A percentile compares a stretch with the other conserved stretches of the same genome.
Evolutionary conservation across 371 early-diverging fungal genomes (phyloP).

Genomic region (Batrachochytrium dendrobatidis): DNA sequence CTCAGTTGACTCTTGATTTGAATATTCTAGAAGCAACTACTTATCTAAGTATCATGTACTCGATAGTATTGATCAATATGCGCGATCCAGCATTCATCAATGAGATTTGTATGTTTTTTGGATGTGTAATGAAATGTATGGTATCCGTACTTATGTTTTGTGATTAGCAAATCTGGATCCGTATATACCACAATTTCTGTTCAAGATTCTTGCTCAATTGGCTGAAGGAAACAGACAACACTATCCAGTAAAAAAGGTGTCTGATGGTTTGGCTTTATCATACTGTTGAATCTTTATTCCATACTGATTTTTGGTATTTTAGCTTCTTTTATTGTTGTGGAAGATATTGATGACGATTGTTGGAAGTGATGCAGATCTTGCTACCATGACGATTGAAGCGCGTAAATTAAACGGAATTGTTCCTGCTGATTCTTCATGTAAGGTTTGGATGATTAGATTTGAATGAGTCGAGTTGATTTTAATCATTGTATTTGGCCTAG

Average conservation of each 20-base stretch:
- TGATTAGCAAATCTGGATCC: slow-evolving; percentile 37
- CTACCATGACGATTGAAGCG: slow-evolving; percentile 39
- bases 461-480: neutral
- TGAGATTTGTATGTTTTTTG: slow-evolving; percentile 35
- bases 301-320: neutral
- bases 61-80: slow-evolving; percentile 45
- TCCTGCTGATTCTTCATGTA: neutral
- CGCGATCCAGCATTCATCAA: slow-evolving; percentile 28
- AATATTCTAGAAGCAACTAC: slow-evolving; percentile 53
- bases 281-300: neutral
- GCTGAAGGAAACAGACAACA: slow-evolving; percentile 63
- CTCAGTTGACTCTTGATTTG: slow-evolving; percentile 32
- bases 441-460: too few species aligned
- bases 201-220: slow-evolving; percentile 55
- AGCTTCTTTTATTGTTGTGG: slow-evolving; percentile 63
- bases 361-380: slow-evolving; percentile 47
- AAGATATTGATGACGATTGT: slow-evolving; percentile 57
- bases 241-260: slow-evolving; percentile 76
- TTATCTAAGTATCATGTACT: slow-evolving; percentile 51
- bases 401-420: slow-evolving; percentile 43
- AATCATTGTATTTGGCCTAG: slow-evolving; percentile 9
- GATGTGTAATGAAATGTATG: neutral
- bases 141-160: neutral
- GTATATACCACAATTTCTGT: slow-evolving; percentile 51
- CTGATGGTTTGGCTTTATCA: neutral